phyloP scores from a whole-genome alignment of 2,329 filamentous ascomycete species.

The Nemania sp. region DNA sequence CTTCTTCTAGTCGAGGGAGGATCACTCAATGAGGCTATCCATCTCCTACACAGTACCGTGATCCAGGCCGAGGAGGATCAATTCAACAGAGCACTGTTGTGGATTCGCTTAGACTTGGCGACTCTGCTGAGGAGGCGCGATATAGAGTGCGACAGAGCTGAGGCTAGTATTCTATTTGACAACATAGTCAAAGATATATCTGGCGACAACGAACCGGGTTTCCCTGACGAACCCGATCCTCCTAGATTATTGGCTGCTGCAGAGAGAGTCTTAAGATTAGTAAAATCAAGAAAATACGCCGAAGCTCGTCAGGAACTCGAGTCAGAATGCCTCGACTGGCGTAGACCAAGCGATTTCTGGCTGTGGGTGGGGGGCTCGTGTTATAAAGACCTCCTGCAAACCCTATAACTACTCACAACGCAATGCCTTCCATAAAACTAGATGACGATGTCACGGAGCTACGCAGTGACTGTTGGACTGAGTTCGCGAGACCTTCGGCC shows the following conservation, averaged over 20 bases:
- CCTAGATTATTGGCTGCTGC: neutral
- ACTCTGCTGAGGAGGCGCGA: neutral
- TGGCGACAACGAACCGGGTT: neutral
- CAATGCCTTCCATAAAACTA: too few species aligned
- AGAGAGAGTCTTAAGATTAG: neutral
- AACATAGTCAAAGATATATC: neutral
- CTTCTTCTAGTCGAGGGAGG: neutral
- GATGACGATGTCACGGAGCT: too few species aligned
- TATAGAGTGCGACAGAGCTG: neutral
- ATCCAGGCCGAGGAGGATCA: conserved; percentile 1
- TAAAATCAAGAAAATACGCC: neutral
- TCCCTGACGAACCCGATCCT: neutral
- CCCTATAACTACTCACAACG: too few species aligned
- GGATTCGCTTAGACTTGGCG: neutral
- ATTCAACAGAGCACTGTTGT: neutral
- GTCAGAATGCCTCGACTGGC: neutral
- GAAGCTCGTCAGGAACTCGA: neutral
- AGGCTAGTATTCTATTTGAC: neutral
- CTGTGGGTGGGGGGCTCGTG: neutral
- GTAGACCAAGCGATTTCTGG: neutral
- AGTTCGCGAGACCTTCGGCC: too few species aligned
- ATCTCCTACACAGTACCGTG: neutral
- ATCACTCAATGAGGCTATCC: neutral
- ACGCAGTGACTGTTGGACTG: too few species aligned
- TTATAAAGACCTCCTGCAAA: neutral